Evolutionary conservation across 139 green algal species (phyloP).

Genomic region (Dunaliella primolecta): DNA sequence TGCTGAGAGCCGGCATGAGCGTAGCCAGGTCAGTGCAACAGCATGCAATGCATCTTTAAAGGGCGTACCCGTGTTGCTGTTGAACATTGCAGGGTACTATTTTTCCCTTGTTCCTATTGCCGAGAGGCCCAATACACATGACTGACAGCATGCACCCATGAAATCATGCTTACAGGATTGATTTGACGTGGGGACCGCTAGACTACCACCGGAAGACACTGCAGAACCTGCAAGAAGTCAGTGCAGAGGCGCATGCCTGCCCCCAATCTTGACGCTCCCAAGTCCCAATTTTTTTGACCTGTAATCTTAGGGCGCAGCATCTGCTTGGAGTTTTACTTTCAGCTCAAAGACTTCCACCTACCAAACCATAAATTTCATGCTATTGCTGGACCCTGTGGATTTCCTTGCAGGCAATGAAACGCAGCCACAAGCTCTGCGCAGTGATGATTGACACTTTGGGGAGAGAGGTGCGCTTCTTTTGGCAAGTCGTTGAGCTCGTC

Average conservation of each 20-base stretch:
- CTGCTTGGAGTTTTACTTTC: no score
- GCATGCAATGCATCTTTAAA: neutral
- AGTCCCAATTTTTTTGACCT: no score
- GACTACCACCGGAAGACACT: constrained; percentile 66
- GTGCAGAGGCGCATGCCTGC: neutral
- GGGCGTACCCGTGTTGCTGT: neutral
- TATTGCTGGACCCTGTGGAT: no score
- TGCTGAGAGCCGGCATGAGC: constrained; percentile 13
- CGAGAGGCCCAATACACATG: no score
- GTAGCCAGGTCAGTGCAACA: neutral
- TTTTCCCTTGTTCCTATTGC: no score
- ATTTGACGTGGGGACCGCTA: constrained; percentile 25
- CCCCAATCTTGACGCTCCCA: neutral
- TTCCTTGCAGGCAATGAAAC: constrained; percentile 52
- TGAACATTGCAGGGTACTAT: no score
- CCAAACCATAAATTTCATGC: no score
- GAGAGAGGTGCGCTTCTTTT: constrained; percentile 58
- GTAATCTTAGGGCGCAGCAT: no score
- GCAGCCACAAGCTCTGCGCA: constrained; percentile 67
- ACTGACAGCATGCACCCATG: no score
- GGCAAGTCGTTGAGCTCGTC: no score
- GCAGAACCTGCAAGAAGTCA: constrained; percentile 52
- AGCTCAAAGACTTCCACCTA: no score
- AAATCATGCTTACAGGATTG: neutral
- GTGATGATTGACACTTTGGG: constrained; percentile 77